Conservation (phyloP, 2,329 filamentous ascomycete species). For the Macrophomina tecta region DNA sequence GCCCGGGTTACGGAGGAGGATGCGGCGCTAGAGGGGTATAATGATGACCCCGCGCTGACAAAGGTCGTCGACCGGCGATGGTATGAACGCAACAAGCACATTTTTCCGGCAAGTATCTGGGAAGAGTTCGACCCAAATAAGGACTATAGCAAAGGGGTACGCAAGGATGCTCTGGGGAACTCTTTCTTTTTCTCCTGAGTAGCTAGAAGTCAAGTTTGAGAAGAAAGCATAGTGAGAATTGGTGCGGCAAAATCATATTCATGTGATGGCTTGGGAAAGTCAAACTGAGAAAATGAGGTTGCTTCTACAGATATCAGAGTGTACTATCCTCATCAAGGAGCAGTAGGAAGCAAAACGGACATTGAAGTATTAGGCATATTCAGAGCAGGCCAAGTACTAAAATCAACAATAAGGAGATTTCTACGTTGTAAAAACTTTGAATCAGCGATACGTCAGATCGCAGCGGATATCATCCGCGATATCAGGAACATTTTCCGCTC, state of each 20-base stretch:
- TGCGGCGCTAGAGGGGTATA: slow-evolving; percentile 69
- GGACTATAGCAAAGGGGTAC: slow-evolving; percentile 78
- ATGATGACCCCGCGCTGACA: slow-evolving; percentile 79
- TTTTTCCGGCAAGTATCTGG: slow-evolving; percentile 95
- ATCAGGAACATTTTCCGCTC: not conserved
- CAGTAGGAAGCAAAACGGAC: too few relatives aligned
- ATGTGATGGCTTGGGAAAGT: too few relatives aligned
- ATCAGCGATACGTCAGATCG: not conserved
- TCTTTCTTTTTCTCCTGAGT: slow-evolving; percentile 71
- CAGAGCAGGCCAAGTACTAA: too few relatives aligned
- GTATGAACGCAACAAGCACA: slow-evolving; percentile 98
- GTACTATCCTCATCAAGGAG: too few relatives aligned
- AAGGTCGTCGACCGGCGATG: slow-evolving; percentile 96
- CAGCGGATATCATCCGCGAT: not conserved
- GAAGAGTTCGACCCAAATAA: slow-evolving; percentile 90
- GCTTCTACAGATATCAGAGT: too few relatives aligned
- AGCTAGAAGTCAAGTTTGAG: not conserved
- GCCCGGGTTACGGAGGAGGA: slow-evolving; percentile 35
- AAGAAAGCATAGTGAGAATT: not conserved
- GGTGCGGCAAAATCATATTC: too few relatives aligned
- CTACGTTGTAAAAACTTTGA: not conserved
- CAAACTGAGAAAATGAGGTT: too few relatives aligned
- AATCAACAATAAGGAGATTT: too few relatives aligned
- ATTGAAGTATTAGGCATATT: too few relatives aligned
- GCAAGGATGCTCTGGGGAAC: slow-evolving; percentile 87